Conservation (phyloP, 2,329 filamentous ascomycete genomes). For the Fusarium verticillioides region DNA sequence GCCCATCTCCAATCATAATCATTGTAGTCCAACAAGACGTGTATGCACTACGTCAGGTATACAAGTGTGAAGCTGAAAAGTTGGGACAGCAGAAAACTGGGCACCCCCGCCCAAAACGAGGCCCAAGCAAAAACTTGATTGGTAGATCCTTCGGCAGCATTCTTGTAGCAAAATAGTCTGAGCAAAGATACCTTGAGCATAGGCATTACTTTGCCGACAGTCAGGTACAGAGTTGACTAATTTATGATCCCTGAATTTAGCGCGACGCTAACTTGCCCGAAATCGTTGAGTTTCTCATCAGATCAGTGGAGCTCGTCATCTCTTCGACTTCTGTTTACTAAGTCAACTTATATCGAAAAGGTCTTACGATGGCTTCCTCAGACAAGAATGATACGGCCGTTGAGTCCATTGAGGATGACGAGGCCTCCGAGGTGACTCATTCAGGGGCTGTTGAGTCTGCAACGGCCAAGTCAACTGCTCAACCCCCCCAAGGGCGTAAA, state of each 20-base stretch:
- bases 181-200: fast-evolving
- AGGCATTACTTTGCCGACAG: fast-evolving
- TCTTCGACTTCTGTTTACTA: neutral
- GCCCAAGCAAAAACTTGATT: neutral
- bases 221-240: neutral
- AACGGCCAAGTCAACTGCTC: neutral
- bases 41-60: neutral
- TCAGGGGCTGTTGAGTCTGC: neutral
- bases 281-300: conserved; percentile 3
- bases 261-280: conserved; percentile 1
- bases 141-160: neutral
- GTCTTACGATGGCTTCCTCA: neutral
- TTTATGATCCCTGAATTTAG: neutral
- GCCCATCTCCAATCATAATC: too few species aligned
- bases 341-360: neutral
- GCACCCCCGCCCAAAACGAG: neutral
- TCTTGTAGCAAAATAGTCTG: neutral
- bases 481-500: neutral
- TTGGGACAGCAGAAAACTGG: neutral
- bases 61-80: neutral
- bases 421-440: neutral
- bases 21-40: neutral
- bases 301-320: neutral
- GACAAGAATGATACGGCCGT: neutral
- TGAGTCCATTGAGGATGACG: neutral